Base-by-base conservation (phyloP, 768 basidiomycete species). In the Holtermanniella nyarrowii region DNA sequence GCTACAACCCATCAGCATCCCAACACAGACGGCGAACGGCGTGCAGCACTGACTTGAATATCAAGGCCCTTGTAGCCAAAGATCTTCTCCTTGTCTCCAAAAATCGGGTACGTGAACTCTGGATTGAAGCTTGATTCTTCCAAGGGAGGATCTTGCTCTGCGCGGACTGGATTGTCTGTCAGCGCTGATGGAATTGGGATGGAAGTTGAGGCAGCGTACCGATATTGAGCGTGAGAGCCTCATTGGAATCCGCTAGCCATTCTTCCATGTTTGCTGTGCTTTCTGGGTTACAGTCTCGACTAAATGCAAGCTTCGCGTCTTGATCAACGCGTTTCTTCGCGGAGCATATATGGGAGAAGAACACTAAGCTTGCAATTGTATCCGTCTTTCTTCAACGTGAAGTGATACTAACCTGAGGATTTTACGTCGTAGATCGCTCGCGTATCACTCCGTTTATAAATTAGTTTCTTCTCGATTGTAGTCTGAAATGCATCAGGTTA, bases 51-150 rank as follows among this genome's bases (percentile, higher is more conserved):
- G 65, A 95, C 90, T 66, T 93, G 81, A 60, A 97, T 83, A 23
- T 78, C 69, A 26, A 99, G 77, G 63, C 83, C 83, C 55, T 81
- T 78, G 73, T 95, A 97, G 1, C 93, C 93, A 68, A 93, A 96
- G 50, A 97, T 84, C 74, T 83, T 90, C 74, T 99, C 90, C 48
- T 93, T 86, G 62, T 96, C 88, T 48, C 93, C 93, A 66, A 82
- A 96, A 63, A 99, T 90, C 4, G 93, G 90, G 73, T 99, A 99
- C 0, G 93, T 96, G 74, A 97, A 99, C 3, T 76, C 74, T 1
- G 93, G 93, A 54, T 85, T 78, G 72, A 95, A 96, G 74, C 54
- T 80, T 77, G 53, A 66, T 42, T 10, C 49, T 31, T 27, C 78
- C 82, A 13, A 75, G 70, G 79, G 76, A 56, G 78, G 78, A 72